Percentiles rank a stretch among this genome's conserved stretches.
Conservation (phyloP, 1,139 yeast genomes). For the Kluyveromyces marxianus region DNA sequence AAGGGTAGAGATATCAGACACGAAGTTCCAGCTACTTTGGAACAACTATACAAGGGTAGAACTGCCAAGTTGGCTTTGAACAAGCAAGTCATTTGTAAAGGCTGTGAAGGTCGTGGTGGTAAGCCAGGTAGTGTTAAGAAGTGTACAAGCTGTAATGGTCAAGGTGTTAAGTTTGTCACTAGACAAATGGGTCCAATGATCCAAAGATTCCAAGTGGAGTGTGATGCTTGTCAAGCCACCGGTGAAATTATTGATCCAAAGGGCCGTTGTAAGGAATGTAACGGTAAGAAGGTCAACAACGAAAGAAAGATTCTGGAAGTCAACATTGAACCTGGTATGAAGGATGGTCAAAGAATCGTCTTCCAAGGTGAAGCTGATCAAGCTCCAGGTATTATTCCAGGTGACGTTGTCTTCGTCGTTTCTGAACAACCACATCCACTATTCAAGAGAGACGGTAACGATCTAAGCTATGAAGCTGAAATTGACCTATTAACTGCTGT, state of each 20-base stretch:
- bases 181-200: slow-evolving; percentile 99
- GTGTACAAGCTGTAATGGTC: slow-evolving; percentile 82
- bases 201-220: slow-evolving; percentile 92
- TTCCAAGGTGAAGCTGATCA: slow-evolving; percentile 98
- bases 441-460: slow-evolving; percentile 55
- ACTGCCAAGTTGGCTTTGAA: slow-evolving; percentile 89
- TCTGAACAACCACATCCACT: slow-evolving; percentile 56
- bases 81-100: slow-evolving; percentile 80
- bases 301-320: slow-evolving; percentile 95
- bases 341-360: slow-evolving; percentile 83
- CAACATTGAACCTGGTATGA: slow-evolving; percentile 96
- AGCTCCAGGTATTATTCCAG: slow-evolving; percentile 90
- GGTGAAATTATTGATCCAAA: slow-evolving; percentile 86
- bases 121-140: slow-evolving; percentile 83
- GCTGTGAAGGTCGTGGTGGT: slow-evolving; percentile 96
- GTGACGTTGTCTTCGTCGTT: slow-evolving; percentile 88
- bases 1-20: slow-evolving; percentile 89
- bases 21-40: slow-evolving; percentile 75
- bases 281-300: slow-evolving; percentile 77
- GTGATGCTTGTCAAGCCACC: slow-evolving; percentile 88
- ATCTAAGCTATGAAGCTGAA: slow-evolving; percentile 77
- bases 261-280: slow-evolving; percentile 83
- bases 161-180: slow-evolving; percentile 86
- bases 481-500: slow-evolving; percentile 88
- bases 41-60: slow-evolving; percentile 92